phyloP scores from a whole-genome alignment of 495 filamentous ascomycete species.

The Penicillium maclennaniae region DNA sequence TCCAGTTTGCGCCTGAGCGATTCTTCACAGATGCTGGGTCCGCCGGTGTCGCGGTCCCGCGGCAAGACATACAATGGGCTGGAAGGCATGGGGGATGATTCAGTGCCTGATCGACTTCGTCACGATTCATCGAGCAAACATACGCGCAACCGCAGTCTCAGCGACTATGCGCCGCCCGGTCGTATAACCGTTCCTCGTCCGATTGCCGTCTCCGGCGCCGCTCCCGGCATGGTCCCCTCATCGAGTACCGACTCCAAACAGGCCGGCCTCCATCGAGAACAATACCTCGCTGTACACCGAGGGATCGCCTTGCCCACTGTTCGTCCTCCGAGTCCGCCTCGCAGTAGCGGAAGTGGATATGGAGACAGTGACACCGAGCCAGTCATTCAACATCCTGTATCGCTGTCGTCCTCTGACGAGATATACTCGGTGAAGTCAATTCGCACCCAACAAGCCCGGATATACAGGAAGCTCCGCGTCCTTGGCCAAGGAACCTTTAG shows the following conservation, averaged over 20 bases:
- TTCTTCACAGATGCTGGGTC: conserved; percentile 36
- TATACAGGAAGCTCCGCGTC: conserved; percentile 71
- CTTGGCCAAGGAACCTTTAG: conserved; percentile 95
- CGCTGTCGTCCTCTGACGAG: conserved; percentile 27
- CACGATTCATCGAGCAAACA: conserved; percentile 39
- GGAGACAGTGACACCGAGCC: conserved; percentile 31
- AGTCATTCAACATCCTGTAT: conserved; percentile 24
- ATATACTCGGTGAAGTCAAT: conserved; percentile 45
- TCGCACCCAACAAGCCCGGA: conserved; percentile 40
- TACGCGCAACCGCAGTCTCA: conserved; percentile 73
- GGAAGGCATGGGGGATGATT: conserved; percentile 37
- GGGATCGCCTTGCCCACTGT: conserved; percentile 56
- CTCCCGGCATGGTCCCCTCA: conserved; percentile 37
- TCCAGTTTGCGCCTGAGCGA: conserved; percentile 42
- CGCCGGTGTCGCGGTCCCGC: conserved; percentile 29
- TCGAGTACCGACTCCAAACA: conserved; percentile 42
- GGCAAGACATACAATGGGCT: conserved; percentile 34
- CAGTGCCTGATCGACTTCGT: conserved; percentile 25
- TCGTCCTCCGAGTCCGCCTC: conserved; percentile 72
- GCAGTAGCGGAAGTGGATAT: conserved; percentile 50
- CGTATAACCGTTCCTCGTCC: conserved; percentile 61
- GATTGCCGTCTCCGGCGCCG: conserved; percentile 61
- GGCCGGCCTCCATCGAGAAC: conserved; percentile 70
- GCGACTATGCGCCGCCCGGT: conserved; percentile 77
- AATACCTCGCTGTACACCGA: conserved; percentile 71